Percentiles rank a stretch among this genome's conserved stretches.
Conservation (phyloP, 2,329 filamentous ascomycete species). For the Xylaria sp. region DNA sequence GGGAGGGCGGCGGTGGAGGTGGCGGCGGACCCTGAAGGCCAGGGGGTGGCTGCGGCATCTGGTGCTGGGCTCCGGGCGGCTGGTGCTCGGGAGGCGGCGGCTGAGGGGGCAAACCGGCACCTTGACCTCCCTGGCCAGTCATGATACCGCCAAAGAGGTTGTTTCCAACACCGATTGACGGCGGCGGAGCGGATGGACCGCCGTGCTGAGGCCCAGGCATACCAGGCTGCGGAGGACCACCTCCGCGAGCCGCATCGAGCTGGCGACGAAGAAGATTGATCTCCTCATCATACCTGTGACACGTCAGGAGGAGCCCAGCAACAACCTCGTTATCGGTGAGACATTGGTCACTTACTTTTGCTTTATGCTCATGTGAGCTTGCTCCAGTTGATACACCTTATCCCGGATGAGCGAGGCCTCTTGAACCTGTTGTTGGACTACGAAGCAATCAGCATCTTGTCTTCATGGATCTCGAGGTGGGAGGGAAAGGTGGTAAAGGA, state of each 20-base stretch:
- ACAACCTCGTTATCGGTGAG: neutral
- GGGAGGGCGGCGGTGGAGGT: slow-evolving; percentile 54
- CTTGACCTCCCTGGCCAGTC: slow-evolving; percentile 77
- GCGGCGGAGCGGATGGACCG: slow-evolving; percentile 73
- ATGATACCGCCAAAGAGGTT: slow-evolving; percentile 96
- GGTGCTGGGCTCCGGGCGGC: slow-evolving; percentile 45
- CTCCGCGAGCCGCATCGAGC: slow-evolving; percentile 68
- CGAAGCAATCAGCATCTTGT: slow-evolving; percentile 26
- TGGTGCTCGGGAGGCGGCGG: slow-evolving; percentile 58
- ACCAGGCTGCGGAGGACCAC: slow-evolving; percentile 46
- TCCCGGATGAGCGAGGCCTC: slow-evolving; percentile 93
- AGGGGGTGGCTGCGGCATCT: slow-evolving; percentile 71
- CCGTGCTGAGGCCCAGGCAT: slow-evolving; percentile 69
- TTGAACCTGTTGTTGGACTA: slow-evolving; percentile 84
- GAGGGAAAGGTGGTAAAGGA: neutral
- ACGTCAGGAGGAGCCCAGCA: slow-evolving; percentile 6
- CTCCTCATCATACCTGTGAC: slow-evolving; percentile 82
- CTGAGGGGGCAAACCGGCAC: slow-evolving; percentile 74
- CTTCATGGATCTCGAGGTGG: neutral
- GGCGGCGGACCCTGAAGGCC: slow-evolving; percentile 55
- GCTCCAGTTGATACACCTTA: slow-evolving; percentile 91
- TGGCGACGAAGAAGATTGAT: slow-evolving; percentile 80
- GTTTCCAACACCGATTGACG: slow-evolving; percentile 84
- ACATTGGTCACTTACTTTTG: slow-evolving; percentile 63
- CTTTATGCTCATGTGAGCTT: slow-evolving; percentile 82